phyloP scores from a whole-genome alignment of 805 yeast species.

The Lachancea sp. region DNA sequence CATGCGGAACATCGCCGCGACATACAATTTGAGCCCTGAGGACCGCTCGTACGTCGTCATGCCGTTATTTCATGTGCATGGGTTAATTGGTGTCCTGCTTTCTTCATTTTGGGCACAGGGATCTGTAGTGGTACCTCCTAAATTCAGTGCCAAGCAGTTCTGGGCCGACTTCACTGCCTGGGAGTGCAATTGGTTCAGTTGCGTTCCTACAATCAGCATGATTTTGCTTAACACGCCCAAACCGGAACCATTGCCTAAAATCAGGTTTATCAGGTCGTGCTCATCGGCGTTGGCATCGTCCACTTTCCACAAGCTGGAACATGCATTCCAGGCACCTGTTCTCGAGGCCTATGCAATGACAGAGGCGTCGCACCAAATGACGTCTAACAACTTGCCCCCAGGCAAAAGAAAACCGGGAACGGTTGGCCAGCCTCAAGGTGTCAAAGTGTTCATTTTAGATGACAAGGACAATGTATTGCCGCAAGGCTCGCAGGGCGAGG shows the following conservation, averaged over 20 bases:
- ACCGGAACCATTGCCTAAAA: slow-evolving; percentile 46
- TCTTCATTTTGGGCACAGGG: slow-evolving; percentile 59
- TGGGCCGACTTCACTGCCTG: slow-evolving; percentile 50
- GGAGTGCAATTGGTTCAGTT: slow-evolving; percentile 64
- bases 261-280: slow-evolving; percentile 66
- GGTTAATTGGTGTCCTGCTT: slow-evolving; percentile 57
- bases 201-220: slow-evolving; percentile 72
- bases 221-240: slow-evolving; percentile 48
- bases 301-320: slow-evolving; percentile 52
- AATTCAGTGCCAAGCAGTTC: slow-evolving; percentile 54
- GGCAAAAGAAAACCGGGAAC: slow-evolving; percentile 63
- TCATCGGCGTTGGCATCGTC: slow-evolving; percentile 66
- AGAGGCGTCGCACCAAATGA: slow-evolving; percentile 76
- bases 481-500: slow-evolving; percentile 59
- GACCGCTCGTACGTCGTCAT: slow-evolving; percentile 61
- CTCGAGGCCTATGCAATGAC: slow-evolving; percentile 78
- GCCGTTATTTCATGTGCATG: slow-evolving; percentile 78
- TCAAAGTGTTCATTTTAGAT: slow-evolving; percentile 52
- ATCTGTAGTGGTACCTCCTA: slow-evolving; percentile 52
- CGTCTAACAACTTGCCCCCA: slow-evolving; percentile 62
- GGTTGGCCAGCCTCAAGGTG: slow-evolving; percentile 69
- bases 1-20: slow-evolving; percentile 50
- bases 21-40: slow-evolving; percentile 43
- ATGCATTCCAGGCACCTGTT: slow-evolving; percentile 57
- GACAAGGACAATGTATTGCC: slow-evolving; percentile 41